A percentile compares a stretch with the other conserved stretches of the same genome.
phyloP scores from a whole-genome alignment of 495 filamentous ascomycete genomes.

The Xylaria nigripes region DNA sequence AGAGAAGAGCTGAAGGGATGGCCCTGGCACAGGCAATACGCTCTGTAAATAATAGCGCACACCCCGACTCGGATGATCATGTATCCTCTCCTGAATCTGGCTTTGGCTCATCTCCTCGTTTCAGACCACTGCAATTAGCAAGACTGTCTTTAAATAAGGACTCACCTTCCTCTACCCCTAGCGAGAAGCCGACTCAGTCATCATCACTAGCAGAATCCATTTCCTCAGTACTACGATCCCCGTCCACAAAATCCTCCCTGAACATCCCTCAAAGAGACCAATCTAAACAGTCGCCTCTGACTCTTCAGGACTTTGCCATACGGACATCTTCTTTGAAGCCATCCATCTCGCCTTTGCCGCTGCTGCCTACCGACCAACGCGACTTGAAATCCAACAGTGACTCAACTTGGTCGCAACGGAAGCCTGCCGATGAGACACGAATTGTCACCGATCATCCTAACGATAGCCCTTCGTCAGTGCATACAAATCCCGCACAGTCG shows the following conservation, averaged over 20 bases:
- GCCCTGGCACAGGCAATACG: constrained; percentile 51
- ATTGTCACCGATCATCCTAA: constrained; percentile 11
- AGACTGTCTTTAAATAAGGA: constrained; percentile 14
- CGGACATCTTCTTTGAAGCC: constrained; percentile 3
- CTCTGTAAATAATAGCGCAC: constrained; percentile 22
- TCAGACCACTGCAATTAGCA: constrained; percentile 9
- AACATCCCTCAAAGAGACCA: constrained; percentile 14
- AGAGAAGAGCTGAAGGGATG: constrained; percentile 63
- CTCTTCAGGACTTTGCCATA: constrained; percentile 7
- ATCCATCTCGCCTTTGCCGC: constrained; percentile 16
- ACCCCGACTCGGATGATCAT: constrained; percentile 20
- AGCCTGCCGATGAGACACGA: constrained; percentile 20
- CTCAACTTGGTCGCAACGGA: constrained; percentile 11
- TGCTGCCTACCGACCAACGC: constrained; percentile 12
- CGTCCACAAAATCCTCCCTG: constrained; percentile 22
- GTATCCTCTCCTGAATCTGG: constrained; percentile 23
- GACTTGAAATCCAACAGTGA: constrained; percentile 19
- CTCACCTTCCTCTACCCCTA: constrained; percentile 17
- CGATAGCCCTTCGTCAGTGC: constrained; percentile 17
- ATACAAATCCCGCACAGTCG: constrained; percentile 19
- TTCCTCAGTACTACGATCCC: constrained; percentile 21
- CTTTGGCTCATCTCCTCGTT: constrained; percentile 9
- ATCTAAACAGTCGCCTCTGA: constrained; percentile 16
- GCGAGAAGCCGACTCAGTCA: constrained; percentile 17
- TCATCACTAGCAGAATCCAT: constrained; percentile 24